Conservation (phyloP, 163 green algal genomes). For the Volvox carteri region DNA sequence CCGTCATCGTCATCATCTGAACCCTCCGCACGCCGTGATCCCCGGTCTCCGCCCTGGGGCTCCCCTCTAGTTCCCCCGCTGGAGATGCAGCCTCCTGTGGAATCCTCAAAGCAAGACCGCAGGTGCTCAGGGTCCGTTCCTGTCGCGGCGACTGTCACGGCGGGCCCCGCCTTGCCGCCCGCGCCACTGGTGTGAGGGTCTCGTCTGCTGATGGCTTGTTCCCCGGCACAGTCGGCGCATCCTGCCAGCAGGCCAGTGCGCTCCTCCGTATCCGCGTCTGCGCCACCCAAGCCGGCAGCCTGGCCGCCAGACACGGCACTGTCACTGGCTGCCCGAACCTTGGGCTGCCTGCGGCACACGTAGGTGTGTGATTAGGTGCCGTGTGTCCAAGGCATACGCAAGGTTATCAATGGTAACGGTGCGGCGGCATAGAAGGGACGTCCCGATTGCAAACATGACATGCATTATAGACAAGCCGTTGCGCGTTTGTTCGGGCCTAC, state of each 20-base stretch:
- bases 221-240: not conserved
- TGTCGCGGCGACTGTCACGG: not conserved
- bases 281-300: not conserved
- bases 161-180: too few relatives aligned
- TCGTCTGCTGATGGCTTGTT: too few relatives aligned
- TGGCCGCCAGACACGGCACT: not conserved
- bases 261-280: not conserved
- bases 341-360: not conserved
- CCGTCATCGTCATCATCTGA: not conserved
- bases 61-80: not conserved
- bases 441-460: too few relatives aligned
- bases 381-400: too few relatives aligned
- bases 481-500: too few relatives aligned
- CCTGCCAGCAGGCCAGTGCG: constrained; percentile 28
- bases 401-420: too few relatives aligned
- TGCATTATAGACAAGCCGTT: too few relatives aligned
- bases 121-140: not conserved
- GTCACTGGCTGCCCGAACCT: not conserved
- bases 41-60: not conserved
- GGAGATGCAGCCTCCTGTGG: not conserved
- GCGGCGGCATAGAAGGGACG: too few relatives aligned
- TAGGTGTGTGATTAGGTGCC: too few relatives aligned
- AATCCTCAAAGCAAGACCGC: constrained; percentile 8
- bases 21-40: not conserved
- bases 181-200: too few relatives aligned